phyloP scores from a whole-genome alignment of 768 basidiomycete genomes.

The Filobasidium wieringae region DNA sequence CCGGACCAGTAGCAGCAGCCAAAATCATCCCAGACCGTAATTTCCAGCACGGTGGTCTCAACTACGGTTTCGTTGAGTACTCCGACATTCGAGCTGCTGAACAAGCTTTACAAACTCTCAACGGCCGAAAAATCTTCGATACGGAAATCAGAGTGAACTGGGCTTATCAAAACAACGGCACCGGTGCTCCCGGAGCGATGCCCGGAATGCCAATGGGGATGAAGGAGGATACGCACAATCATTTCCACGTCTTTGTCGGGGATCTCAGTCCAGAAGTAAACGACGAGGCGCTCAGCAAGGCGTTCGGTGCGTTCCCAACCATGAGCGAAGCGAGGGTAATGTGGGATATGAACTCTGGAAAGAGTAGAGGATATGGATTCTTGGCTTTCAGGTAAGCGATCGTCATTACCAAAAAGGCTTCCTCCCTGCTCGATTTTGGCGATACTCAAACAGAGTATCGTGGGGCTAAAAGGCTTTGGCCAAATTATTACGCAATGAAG shows the following conservation, averaged over 20 bases:
- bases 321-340: conserved; percentile 96
- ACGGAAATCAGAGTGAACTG: conserved; percentile 99
- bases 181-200: neutral
- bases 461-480: too few relatives aligned
- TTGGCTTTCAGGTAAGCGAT: conserved; percentile 60
- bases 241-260: conserved; percentile 99
- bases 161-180: conserved; percentile 83
- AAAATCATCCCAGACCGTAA: conserved; percentile 99
- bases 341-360: conserved; percentile 99
- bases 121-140: conserved; percentile 98
- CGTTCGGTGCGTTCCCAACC: conserved; percentile 91
- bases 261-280: conserved; percentile 98
- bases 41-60: conserved; percentile 97
- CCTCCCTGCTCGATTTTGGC: neutral
- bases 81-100: conserved; percentile 97
- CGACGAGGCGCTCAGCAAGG: conserved; percentile 90
- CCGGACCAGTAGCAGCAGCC: conserved; percentile 89
- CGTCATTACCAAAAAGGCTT: too few relatives aligned
- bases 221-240: conserved; percentile 95
- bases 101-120: conserved; percentile 94
- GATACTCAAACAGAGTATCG: neutral
- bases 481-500: neutral
- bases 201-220: conserved; percentile 42
- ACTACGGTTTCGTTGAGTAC: conserved; percentile 99
- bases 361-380: conserved; percentile 96